Conservation (phyloP, 208 protist species). For the Trypanosoma melophagium region DNA sequence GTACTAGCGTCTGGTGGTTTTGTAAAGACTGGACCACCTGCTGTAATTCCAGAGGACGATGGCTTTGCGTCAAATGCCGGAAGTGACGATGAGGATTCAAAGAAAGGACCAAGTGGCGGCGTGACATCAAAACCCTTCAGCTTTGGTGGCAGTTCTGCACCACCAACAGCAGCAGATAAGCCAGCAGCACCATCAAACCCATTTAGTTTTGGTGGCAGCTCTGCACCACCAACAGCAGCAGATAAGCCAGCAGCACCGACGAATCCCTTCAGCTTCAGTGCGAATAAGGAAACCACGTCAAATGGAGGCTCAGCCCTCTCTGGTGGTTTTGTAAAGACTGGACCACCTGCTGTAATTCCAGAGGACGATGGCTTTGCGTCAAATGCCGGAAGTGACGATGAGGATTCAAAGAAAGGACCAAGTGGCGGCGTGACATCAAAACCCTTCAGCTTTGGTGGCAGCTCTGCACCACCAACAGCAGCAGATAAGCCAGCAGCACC, state of each 20-base stretch:
- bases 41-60: constrained; percentile 57
- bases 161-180: constrained; percentile 4
- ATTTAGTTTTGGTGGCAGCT: no score
- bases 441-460: constrained; percentile 22
- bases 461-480: constrained; percentile 4
- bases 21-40: constrained; percentile 52
- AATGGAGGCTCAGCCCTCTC: no score
- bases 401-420: constrained; percentile 30
- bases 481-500: constrained; percentile 6
- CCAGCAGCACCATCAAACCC: constrained; percentile 8
- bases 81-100: constrained; percentile 47
- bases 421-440: no score
- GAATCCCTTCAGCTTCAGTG: no score
- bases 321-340: constrained; percentile 47
- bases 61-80: constrained; percentile 67
- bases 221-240: no score
- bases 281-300: no score
- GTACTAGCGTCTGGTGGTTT: constrained; percentile 25
- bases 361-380: constrained; percentile 73
- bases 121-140: constrained; percentile 21
- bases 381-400: constrained; percentile 57
- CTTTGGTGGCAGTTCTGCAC: constrained; percentile 14
- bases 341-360: constrained; percentile 54
- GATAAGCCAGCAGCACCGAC: no score
- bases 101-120: no score